Base-by-base conservation (phyloP, 1,284 basidiomycete species). In the Cryptococcus sp. region DNA sequence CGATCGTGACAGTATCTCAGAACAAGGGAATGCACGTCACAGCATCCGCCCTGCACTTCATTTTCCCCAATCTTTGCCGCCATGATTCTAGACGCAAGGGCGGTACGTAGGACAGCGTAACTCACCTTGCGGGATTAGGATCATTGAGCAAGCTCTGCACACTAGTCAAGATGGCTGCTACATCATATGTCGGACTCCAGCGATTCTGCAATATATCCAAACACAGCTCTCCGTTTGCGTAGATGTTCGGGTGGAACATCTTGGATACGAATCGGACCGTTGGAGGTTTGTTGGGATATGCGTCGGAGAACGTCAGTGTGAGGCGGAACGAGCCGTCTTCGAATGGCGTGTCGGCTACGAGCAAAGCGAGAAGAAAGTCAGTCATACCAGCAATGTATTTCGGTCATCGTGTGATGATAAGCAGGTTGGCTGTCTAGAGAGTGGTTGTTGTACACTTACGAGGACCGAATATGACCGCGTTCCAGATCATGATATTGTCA, bases 171-270 rank as follows among this genome's bases (percentile, higher is more conserved):
- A 98, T 98, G 19, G 95, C 95, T 8, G 94, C 93, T 46, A 99
- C 95, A 74, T 99, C 95, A 78, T 99, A 99, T 1, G 95, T 98
- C 6, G 95, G 95, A 29, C 87, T 91, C 95, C 95, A 99, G 26
- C 95, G 84, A 75, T 99, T 99, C 81, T 99, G 95, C 38, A 99
- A 83, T 70, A 98, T 99, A 78, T 98, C 95, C 48, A 99, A 84
- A 78, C 95, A 99, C 52, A 99, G 87, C 76, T 98, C 95, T 61
- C 95, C 95, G 69, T 97, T 97, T 52, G 91, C 91, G 78, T 98
- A 99, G 16, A 99, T 94, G 80, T 98, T 99, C 0, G 95, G 95
- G 76, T 99, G 95, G 81, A 98, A 98, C 94, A 97, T 98, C 63
- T 92, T 87, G 47, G 89, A 92, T 25, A 98, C 84, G 82, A 99